Evolutionary conservation across 2,329 filamentous ascomycete species (phyloP), one percentile per base, ranked within the genome.

Genomic region (Penicillium janthinellum): DNA sequence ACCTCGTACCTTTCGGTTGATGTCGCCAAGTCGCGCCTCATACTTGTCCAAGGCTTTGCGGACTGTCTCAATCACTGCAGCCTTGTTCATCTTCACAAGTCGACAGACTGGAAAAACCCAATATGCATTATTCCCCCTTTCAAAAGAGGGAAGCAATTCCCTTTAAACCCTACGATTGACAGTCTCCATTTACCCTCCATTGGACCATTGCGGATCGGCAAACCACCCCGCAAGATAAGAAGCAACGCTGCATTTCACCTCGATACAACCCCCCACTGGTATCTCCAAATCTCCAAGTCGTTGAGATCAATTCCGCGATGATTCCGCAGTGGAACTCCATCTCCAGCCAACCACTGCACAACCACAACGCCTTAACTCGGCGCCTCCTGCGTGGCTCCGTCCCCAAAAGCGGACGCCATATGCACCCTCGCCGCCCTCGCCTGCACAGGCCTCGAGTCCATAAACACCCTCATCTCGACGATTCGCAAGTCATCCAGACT

Each of bases 1-100:
- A n/a, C n/a, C n/a, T n/a, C n/a, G n/a, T n/a, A 59, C 64, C 50
- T 64, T 62, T 10, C 61, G 62, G 15, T 71, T 71, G 48, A 71
- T 71, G 22, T 48, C 56, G 44, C 62, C 62, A 0, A 70, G 58
- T 15, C 63, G 53, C 5, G 56, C 31, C 42, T 69, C 66, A 58
- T 71, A 58, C 48, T 61, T 63, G 10, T 61, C 48, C 37, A 66
- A 34, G 1, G 44, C 54, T 25, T 39, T 38, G 37, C 56, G 57
- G 28, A 64, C 56, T 37, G 58, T 56, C 8, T 54, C 48, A 34
- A 64, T 61, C 17, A 60, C 45, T 17, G 56, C 50, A 11, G 59
- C 28, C 51, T 62, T 50, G n/a, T 17, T 51, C 25, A 55, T 44
- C 12, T 34, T 47, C 41, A 34, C 31, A 20, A 22, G 1, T 10